Conservation (phyloP, 257 asterid species). For the Apocynum venetum region DNA sequence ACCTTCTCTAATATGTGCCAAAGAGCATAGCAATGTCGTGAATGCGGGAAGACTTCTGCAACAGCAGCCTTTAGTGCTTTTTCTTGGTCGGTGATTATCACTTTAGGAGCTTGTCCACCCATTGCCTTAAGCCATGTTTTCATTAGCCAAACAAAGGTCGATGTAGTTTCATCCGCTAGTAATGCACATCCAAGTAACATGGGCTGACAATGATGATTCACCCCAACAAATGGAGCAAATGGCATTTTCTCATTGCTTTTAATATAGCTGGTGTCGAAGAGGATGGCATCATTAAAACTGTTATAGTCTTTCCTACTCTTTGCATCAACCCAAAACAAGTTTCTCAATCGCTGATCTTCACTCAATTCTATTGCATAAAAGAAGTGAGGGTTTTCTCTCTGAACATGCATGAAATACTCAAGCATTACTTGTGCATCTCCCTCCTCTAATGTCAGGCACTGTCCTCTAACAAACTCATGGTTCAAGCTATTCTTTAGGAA, state of each 20-base stretch:
- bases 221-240: conserved; percentile 74
- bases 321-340: conserved; percentile 92
- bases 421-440: conserved; percentile 84
- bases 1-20: conserved; percentile 84
- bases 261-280: conserved; percentile 68
- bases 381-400: conserved; percentile 71
- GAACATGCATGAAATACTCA: conserved; percentile 73
- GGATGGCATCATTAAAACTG: conserved; percentile 71
- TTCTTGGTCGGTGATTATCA: conserved; percentile 73
- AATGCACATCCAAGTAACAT: conserved; percentile 84
- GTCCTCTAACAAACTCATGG: conserved; percentile 57
- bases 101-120: conserved; percentile 81
- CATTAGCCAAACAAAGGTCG: conserved; percentile 83
- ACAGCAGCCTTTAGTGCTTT: conserved; percentile 60
- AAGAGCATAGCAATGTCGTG: conserved; percentile 76
- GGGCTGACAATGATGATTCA: conserved; percentile 94
- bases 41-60: conserved; percentile 65
- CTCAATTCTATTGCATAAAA: conserved; percentile 81
- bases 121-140: conserved; percentile 94
- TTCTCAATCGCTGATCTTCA: conserved; percentile 82
- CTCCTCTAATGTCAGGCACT: conserved; percentile 65
- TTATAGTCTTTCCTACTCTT: conserved; percentile 76
- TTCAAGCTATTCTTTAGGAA: conserved; percentile 42
- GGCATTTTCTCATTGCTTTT: conserved; percentile 84
- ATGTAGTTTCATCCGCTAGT: conserved; percentile 69